Percentiles rank a stretch among this genome's conserved stretches.
These are phyloP conservation scores for Colletotrichum sp. DNA, from an alignment of 2,329 filamentous ascomycete genomes.

Conservation along the genomic window DNA sequence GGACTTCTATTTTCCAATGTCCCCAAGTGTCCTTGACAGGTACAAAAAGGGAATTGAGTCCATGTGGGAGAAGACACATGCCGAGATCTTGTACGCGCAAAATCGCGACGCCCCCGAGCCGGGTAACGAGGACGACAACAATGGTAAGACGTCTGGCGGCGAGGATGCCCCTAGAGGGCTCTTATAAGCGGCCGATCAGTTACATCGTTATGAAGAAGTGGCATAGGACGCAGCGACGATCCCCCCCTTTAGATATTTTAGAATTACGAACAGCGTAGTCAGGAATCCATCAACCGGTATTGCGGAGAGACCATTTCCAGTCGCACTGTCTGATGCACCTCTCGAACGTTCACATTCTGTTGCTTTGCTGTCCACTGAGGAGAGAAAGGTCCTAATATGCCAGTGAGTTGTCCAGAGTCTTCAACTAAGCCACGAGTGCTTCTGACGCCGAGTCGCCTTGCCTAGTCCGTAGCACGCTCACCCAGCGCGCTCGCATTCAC, in stretches of 20 bases:
- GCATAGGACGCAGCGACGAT: background rate
- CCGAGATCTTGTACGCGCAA: background rate
- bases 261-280: background rate
- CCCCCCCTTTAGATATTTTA: background rate
- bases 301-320: background rate
- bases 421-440: rapidly evolving
- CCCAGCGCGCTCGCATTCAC: no score
- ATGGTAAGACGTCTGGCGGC: no score
- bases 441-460: no score
- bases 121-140: background rate
- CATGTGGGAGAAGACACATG: background rate
- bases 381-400: background rate
- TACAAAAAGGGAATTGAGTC: no score
- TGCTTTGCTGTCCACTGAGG: background rate
- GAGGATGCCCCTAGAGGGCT: no score
- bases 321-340: background rate
- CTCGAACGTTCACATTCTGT: background rate
- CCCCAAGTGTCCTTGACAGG: no score
- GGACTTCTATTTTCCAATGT: no score
- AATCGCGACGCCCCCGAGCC: background rate
- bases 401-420: rapidly evolving
- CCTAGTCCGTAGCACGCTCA: no score
- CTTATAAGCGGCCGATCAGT: background rate
- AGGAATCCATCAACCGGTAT: background rate
- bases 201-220: background rate